phyloP scores from a whole-genome alignment of 176 grass and related monocot species.

The Raddia guianensis region DNA sequence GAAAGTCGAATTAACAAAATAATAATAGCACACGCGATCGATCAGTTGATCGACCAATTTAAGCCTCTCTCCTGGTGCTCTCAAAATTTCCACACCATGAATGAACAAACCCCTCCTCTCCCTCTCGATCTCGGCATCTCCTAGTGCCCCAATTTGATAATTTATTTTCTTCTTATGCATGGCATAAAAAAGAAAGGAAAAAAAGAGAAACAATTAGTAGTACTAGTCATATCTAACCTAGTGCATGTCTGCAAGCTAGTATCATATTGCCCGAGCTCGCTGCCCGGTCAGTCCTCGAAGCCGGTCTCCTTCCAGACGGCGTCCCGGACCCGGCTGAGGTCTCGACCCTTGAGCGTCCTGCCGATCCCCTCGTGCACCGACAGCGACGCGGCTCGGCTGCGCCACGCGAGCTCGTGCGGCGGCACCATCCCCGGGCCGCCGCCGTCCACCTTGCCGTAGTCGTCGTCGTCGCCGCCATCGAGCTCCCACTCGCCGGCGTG shows the following conservation, averaged over 20 bases:
- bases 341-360: slow-evolving; percentile 88
- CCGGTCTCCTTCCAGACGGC: slow-evolving; percentile 96
- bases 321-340: slow-evolving; percentile 88
- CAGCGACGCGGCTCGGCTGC: slow-evolving; percentile 58
- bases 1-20: background rate
- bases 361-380: slow-evolving; percentile 95
- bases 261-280: background rate
- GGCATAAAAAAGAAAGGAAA: background rate
- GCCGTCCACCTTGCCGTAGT: background rate
- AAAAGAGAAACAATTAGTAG: background rate
- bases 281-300: slow-evolving; percentile 66
- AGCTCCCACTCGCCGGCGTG: slow-evolving; percentile 40
- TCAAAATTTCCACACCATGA: slow-evolving; percentile 43
- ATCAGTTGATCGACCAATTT: background rate
- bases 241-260: background rate
- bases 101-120: slow-evolving; percentile 21
- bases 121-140: background rate
- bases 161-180: background rate
- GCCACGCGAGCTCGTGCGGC: slow-evolving; percentile 83
- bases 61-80: slow-evolving; percentile 30
- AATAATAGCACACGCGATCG: background rate
- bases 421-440: slow-evolving; percentile 45
- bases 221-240: slow-evolving; percentile 19
- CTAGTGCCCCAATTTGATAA: background rate
- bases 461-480: slow-evolving; percentile 37